Conservation (phyloP, 192 early-diverging fungal genomes). For the Cladochytrium replicatum region DNA sequence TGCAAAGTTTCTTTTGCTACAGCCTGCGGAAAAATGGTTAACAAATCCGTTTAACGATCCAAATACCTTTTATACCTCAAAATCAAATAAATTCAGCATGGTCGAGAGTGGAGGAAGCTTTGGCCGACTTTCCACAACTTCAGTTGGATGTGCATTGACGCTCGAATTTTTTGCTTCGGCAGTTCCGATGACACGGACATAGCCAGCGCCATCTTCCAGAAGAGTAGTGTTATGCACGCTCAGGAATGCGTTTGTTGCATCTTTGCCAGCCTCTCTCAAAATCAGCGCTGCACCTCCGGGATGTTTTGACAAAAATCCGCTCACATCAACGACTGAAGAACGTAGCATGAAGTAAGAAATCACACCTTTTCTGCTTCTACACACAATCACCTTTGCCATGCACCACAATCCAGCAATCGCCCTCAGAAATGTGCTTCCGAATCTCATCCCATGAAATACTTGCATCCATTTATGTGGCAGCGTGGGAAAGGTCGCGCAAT, state of each 20-base stretch:
- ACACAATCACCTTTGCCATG: neutral
- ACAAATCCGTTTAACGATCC: neutral
- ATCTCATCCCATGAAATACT: too few species aligned
- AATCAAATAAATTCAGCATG: neutral
- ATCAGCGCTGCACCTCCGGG: neutral
- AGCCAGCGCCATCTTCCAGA: neutral
- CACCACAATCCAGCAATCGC: neutral
- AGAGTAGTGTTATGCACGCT: neutral
- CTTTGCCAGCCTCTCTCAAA: neutral
- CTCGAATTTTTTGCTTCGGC: neutral
- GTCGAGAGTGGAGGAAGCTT: neutral
- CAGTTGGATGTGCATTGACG: neutral
- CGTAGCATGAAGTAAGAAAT: neutral
- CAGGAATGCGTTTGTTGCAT: neutral
- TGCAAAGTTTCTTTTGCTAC: neutral
- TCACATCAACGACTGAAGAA: neutral
- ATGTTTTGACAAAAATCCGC: neutral
- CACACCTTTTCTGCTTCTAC: neutral
- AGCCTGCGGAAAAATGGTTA: neutral
- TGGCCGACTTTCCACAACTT: neutral
- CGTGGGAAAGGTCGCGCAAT: too few species aligned
- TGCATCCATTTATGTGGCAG: too few species aligned
- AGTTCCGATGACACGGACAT: neutral
- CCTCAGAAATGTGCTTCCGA: too few species aligned
- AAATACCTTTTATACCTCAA: neutral